Conservation (phyloP, 1,284 basidiomycete species). For the Austroboletus niveus region DNA sequence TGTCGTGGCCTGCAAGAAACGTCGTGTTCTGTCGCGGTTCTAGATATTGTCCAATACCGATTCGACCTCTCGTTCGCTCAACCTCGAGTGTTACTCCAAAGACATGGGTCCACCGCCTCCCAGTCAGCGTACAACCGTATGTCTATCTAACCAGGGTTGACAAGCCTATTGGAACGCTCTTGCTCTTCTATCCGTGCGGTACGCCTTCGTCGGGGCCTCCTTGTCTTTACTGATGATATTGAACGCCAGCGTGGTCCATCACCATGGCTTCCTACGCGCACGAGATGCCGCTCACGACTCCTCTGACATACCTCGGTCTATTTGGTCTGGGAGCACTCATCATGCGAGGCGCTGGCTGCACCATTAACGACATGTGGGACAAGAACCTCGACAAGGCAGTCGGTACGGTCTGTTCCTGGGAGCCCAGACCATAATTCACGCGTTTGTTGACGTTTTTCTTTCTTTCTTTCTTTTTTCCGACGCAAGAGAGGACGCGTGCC, state of each 20-base stretch:
- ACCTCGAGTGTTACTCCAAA: slow-evolving; percentile 19
- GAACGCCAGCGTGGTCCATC: slow-evolving; percentile 83
- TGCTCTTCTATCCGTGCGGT: slow-evolving; percentile 95
- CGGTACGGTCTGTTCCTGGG: slow-evolving; percentile 46
- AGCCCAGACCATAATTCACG: not conserved
- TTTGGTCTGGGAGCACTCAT: slow-evolving; percentile 91
- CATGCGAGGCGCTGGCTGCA: slow-evolving; percentile 98
- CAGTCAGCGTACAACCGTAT: slow-evolving; percentile 69
- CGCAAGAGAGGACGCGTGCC: slow-evolving; percentile 40
- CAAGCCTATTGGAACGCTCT: slow-evolving; percentile 92
- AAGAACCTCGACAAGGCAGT: slow-evolving; percentile 87
- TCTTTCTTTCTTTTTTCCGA: not conserved
- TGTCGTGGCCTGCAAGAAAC: slow-evolving; percentile 1
- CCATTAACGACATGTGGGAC: slow-evolving; percentile 99
- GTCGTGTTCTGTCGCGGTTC: not conserved
- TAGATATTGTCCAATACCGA: not conserved
- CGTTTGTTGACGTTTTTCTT: not conserved
- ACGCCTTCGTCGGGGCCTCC: slow-evolving; percentile 27
- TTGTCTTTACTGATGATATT: not conserved
- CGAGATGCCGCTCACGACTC: slow-evolving; percentile 60
- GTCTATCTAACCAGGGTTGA: slow-evolving; percentile 85
- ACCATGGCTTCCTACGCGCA: slow-evolving; percentile 88
- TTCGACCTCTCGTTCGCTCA: slow-evolving; percentile 12
- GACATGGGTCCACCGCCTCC: slow-evolving; percentile 71
- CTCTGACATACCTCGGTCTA: slow-evolving; percentile 74